Evolutionary conservation across 108 stramenopile genomes (phyloP), one percentile per base, ranked within the genome.

Genomic region (Cyclotella distinguenda): DNA sequence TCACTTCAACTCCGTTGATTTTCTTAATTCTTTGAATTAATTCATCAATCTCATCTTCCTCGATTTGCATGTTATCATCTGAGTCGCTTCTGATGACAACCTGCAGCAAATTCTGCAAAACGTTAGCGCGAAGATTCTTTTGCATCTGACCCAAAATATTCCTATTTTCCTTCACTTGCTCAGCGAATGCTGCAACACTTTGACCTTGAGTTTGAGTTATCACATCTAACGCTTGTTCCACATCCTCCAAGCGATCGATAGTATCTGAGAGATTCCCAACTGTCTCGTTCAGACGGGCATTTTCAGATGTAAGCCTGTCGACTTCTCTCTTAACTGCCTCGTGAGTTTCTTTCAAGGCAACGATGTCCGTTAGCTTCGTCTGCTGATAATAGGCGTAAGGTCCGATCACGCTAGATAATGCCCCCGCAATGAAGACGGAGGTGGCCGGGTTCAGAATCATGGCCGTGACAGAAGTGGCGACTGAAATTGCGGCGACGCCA

Each of bases 341-440:
- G 15, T 74, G 65, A 27, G 86, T 86, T 65, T 91, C 82, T 58
- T 83, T 84, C 27, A 88, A 56, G 1, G 85, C 84, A 2, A 47
- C 47, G 32, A 91, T 85, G 45, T 88, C 85, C 31, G 85, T 91
- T 52, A 91, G 59, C 35, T 75, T 76, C 16, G 82, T 86, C 72
- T 91, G 87, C 66, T 91, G 90, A 36, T 82, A 86, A 50, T 85
- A 85, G 1, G 67, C 78, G 27, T 83, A 86, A 6, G 84, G 83
- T 38, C 86, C 86, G 44, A 90, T 70, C 13, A 87, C 58, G 42
- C 75, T 78, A 26, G 78, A 77, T 44, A 83, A 27, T 8, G 84
- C 67, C 2, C 89, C 85, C 31, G 85, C 83, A 9, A 85, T 53
- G 47, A 77, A 57, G 22, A 86, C 85, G 30, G 77, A 50, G 7